Conservation (phyloP, 495 filamentous ascomycete genomes). For the Hypoxylon rickii region DNA sequence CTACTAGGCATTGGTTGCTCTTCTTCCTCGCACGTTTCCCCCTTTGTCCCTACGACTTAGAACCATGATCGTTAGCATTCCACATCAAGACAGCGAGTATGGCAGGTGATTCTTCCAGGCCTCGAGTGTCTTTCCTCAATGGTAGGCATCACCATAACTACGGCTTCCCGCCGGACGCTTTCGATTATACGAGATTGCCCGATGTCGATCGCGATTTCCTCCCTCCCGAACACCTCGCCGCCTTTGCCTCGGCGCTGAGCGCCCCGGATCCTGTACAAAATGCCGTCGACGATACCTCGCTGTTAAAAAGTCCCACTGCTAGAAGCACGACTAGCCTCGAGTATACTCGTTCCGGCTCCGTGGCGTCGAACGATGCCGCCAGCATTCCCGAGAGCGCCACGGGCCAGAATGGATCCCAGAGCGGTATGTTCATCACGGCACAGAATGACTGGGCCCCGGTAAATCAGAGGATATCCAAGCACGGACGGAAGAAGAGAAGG, state of each 20-base stretch:
- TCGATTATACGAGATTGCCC: constrained; percentile 57
- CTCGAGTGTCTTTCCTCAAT: constrained; percentile 31
- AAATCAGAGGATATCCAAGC: constrained; percentile 61
- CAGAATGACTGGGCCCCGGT: constrained; percentile 87
- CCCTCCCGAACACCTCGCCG: constrained; percentile 57
- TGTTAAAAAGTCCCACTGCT: constrained; percentile 33
- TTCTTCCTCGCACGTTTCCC: neutral
- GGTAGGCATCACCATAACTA: constrained; percentile 40
- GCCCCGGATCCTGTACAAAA: constrained; percentile 55
- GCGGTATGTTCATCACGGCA: constrained; percentile 65
- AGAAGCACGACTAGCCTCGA: constrained; percentile 31
- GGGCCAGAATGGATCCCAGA: constrained; percentile 31
- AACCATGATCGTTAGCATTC: constrained; percentile 22
- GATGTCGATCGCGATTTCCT: constrained; percentile 72
- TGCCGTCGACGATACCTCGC: constrained; percentile 46
- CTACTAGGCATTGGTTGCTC: neutral
- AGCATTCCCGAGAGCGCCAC: constrained; percentile 16
- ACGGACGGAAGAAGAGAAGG: constrained; percentile 39
- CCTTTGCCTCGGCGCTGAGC: constrained; percentile 61
- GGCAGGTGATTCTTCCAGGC: constrained; percentile 36
- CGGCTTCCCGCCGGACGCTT: constrained; percentile 53
- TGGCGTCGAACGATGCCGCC: constrained; percentile 23
- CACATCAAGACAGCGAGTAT: constrained; percentile 32
- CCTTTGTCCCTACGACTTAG: neutral
- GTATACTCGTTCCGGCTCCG: constrained; percentile 26